A percentile compares a stretch with the other conserved stretches of the same genome.
phyloP scores from a whole-genome alignment of 202 grass and related monocot genomes.

The Carex sylvatica region DNA sequence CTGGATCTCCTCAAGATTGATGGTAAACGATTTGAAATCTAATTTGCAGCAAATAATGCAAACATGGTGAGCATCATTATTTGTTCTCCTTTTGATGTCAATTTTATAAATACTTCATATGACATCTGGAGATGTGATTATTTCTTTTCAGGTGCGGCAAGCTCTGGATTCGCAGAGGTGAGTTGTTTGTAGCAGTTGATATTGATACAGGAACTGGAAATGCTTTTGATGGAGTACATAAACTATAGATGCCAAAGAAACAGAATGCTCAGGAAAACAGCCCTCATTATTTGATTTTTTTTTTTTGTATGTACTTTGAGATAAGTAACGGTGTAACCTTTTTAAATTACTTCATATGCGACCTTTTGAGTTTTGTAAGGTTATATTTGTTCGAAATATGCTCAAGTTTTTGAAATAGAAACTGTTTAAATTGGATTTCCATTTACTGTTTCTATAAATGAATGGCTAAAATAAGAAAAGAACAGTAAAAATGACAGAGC shows the following conservation, averaged over 20 bases:
- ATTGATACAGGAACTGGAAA: background rate
- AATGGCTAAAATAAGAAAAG: background rate
- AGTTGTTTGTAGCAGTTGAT: constrained; percentile 5
- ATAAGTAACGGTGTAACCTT: background rate
- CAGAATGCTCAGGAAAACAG: background rate
- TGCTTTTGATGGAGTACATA: constrained; percentile 11
- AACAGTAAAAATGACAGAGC: background rate
- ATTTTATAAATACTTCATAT: background rate
- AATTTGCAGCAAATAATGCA: constrained; percentile 19
- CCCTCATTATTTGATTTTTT: background rate
- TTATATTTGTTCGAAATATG: background rate
- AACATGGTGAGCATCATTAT: background rate
- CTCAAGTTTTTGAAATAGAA: background rate
- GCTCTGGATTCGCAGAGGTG: background rate
- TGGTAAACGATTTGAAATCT: constrained; percentile 50
- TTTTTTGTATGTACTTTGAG: background rate
- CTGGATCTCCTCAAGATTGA: constrained; percentile 52
- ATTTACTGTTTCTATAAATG: background rate
- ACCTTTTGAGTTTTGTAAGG: background rate
- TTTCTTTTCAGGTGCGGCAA: constrained; percentile 1
- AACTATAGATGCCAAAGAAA: background rate
- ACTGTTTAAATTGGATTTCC: background rate
- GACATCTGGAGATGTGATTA: background rate
- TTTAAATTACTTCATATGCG: background rate
- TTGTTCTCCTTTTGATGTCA: background rate